A percentile compares a stretch with the other conserved stretches of the same genome.
phyloP scores from a whole-genome alignment of 1,284 basidiomycete species.

The Leccinum fuscescens region DNA sequence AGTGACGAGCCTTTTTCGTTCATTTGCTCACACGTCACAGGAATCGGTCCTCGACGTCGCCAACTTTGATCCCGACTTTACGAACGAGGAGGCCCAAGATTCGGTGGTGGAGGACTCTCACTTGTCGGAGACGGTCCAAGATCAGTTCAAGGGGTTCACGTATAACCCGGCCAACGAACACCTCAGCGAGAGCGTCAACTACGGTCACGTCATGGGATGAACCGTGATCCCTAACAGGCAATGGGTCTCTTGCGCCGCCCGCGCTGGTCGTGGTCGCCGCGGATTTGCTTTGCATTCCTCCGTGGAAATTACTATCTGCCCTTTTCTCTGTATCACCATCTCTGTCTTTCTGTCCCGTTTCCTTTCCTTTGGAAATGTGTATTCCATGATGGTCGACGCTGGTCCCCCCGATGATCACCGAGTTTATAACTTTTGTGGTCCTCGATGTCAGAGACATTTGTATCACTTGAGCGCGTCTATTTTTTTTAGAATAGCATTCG shows the following conservation, averaged over 20 bases:
- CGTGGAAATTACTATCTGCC: background rate
- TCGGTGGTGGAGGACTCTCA: slow-evolving; percentile 92
- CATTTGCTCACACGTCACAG: slow-evolving; percentile 33
- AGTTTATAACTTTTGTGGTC: background rate
- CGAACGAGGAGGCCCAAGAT: slow-evolving; percentile 88
- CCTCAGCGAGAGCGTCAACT: slow-evolving; percentile 74
- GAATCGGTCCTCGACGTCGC: slow-evolving; percentile 81
- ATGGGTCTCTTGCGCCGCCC: background rate
- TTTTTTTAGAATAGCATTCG: slow-evolving; percentile 6
- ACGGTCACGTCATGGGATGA: slow-evolving; percentile 38
- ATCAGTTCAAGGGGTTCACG: slow-evolving; percentile 89
- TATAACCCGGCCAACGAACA: slow-evolving; percentile 82
- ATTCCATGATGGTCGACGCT: background rate
- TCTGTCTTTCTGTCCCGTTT: background rate
- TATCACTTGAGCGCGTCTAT: slow-evolving; percentile 9
- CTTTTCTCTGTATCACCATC: background rate
- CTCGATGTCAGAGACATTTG: slow-evolving; percentile 7
- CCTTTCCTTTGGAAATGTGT: slow-evolving; percentile 1
- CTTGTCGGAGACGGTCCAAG: slow-evolving; percentile 90
- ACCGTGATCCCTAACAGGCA: slow-evolving; percentile 9
- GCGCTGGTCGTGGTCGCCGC: slow-evolving; percentile 27
- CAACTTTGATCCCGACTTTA: slow-evolving; percentile 95
- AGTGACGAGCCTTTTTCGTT: background rate
- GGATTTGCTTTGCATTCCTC: slow-evolving; percentile 1
- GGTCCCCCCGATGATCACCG: background rate